These are phyloP conservation scores for Penicillium sp. DNA, from an alignment of 2,329 filamentous ascomycete genomes.

Conservation along the genomic window DNA sequence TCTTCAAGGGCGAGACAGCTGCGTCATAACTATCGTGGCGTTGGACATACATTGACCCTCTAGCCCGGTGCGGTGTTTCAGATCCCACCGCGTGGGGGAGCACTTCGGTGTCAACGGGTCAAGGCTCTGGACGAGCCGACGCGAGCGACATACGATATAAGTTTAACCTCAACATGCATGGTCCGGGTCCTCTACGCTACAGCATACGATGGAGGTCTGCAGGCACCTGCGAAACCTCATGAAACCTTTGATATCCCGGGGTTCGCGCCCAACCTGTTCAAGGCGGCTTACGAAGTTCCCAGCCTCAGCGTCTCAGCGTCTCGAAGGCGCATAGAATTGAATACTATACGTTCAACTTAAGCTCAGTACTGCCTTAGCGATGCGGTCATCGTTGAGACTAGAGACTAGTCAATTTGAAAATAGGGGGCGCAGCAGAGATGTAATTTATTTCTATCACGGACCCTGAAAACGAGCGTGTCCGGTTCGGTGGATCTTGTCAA, in stretches of 20 bases:
- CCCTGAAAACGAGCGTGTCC: slow-evolving; percentile 13
- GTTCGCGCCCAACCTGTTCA: not conserved
- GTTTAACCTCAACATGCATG: not conserved
- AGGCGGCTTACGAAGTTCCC: not conserved
- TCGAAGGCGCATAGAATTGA: not conserved
- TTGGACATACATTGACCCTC: slow-evolving; percentile 18
- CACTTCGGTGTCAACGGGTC: not conserved
- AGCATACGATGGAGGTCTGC: not conserved
- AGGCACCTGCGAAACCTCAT: not conserved
- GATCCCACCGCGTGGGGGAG: slow-evolving; percentile 1
- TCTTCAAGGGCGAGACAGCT: slow-evolving; percentile 10
- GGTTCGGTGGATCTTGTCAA: slow-evolving; percentile 8
- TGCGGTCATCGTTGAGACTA: slow-evolving; percentile 8
- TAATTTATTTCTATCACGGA: slow-evolving; percentile 6
- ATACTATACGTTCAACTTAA: slow-evolving; percentile 6
- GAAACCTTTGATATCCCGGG: not conserved
- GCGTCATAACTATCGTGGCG: slow-evolving; percentile 13
- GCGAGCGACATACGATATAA: not conserved
- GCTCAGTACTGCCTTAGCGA: slow-evolving; percentile 17
- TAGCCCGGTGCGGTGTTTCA: not conserved
- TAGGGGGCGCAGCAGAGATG: slow-evolving; percentile 1
- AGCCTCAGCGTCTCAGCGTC: not conserved
- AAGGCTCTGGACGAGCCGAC: not conserved
- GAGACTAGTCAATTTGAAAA: not conserved
- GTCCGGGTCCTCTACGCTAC: not conserved